A percentile compares a stretch with the other conserved stretches of the same genome.
These are phyloP conservation scores for Giardia muris DNA, from an alignment of 208 protist genomes.

Conservation along the genomic window DNA sequence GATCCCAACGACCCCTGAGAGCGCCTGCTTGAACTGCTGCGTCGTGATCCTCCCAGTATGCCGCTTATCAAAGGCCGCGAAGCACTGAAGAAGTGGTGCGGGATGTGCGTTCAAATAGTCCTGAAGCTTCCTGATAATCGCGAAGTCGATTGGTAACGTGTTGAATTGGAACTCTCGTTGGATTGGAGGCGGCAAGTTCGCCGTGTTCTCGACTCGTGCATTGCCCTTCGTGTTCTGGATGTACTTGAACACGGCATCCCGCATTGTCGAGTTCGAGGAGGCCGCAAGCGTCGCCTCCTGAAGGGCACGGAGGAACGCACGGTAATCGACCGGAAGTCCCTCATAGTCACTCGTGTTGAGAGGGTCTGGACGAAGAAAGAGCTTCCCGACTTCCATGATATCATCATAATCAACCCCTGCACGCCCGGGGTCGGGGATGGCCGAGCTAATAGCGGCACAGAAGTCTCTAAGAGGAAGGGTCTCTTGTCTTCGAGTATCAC, in stretches of 20 bases:
- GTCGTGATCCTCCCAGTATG: not conserved
- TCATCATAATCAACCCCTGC: not conserved
- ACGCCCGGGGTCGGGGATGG: not conserved
- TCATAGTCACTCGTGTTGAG: not conserved
- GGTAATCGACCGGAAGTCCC: not conserved
- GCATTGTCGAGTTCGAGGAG: not conserved
- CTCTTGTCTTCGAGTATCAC: not conserved
- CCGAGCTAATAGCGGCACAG: not conserved
- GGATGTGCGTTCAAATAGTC: not conserved
- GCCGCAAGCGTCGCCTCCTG: not conserved
- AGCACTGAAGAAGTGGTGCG: conserved; percentile 22
- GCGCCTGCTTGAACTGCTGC: not conserved
- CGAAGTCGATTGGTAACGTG: not conserved
- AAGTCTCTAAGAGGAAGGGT: not conserved
- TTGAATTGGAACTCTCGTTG: not conserved
- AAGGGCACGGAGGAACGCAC: not conserved
- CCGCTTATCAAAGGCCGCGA: not conserved
- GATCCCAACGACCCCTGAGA: not conserved
- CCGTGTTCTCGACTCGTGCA: not conserved
- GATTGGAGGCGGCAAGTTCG: not conserved
- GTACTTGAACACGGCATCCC: not conserved
- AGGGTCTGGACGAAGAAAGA: not conserved
- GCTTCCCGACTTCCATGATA: not conserved
- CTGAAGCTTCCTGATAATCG: not conserved
- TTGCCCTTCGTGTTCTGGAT: not conserved